Evolutionary conservation across 2,329 filamentous ascomycete species (phyloP).

Genomic region (Penicillium sp.): DNA sequence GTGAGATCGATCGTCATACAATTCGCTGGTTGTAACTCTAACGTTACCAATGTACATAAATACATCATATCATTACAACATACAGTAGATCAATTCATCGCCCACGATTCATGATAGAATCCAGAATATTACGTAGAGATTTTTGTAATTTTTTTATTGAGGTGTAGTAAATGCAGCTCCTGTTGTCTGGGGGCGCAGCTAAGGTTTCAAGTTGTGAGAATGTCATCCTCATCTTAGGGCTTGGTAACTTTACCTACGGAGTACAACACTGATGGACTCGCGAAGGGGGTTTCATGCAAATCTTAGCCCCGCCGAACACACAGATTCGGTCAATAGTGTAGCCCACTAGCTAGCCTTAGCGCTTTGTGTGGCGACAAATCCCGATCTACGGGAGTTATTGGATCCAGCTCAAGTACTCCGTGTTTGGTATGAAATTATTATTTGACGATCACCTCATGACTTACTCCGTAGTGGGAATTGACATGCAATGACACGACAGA

Average conservation of each 20-base stretch:
- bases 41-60: background rate
- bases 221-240: background rate
- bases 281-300: background rate
- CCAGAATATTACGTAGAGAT: background rate
- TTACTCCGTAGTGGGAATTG: background rate
- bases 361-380: background rate
- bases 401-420: background rate
- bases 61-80: no score
- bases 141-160: background rate
- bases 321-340: constrained; percentile 21
- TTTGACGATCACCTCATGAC: background rate
- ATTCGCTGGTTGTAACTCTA: background rate
- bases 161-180: background rate
- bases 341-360: constrained; percentile 16
- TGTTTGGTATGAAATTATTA: background rate
- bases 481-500: background rate
- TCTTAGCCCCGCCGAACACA: constrained; percentile 6
- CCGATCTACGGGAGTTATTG: background rate
- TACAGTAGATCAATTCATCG: background rate
- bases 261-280: background rate
- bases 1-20: background rate
- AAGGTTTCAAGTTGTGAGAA: background rate
- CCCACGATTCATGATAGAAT: background rate
- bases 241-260: background rate
- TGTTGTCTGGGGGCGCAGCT: background rate